Base-by-base conservation (phyloP, 2,329 filamentous ascomycete genomes). In the Fusarium luffae region DNA sequence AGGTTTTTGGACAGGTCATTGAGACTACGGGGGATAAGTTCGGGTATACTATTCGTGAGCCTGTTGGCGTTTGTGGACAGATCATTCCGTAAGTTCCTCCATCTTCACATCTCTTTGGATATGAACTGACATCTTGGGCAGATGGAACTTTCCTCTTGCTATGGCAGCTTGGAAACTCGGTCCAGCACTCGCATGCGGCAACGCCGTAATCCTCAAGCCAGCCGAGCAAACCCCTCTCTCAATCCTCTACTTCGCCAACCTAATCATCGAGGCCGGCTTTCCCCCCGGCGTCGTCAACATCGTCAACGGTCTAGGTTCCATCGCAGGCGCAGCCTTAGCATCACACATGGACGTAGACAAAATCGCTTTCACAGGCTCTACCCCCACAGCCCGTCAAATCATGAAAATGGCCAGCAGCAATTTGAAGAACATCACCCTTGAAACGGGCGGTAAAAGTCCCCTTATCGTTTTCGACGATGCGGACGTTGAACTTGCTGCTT, bases 211-310 rank as follows among this genome's bases (percentile, higher is more conserved):
- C 32, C 78, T 92, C 40, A 92, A 92, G 81, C 85, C 89, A 9
- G 88, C 89, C 12, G 89, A 92, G 75, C 89, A 91, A 79, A 91
- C 89, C 0, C 89, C 89, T 4, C 82, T 92, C 4, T 90, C 87
- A 14, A 87, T 89, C 75, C 79, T 91, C 5, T 88, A 89, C 71
- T 81, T 94, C 4, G 92, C 86, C 2, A 88, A 85, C 7, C 82
- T 94, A 23, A 84, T 94, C 67, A 88, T 88, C 65, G 85, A 93
- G 74, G 91, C 91, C 10, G 92, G 92, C 0, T 94, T 94, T 75
- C 92, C 92, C 4, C 88, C 92, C 1, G 92, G 92, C 42, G 92
- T 94, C 7, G 79, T 94, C 69, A 94, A 94, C 78, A 86, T 94
- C 59, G 77, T 93, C 59, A 93, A 93, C 65, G 92, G 92, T 1